phyloP scores from a whole-genome alignment of 2,329 filamentous ascomycete genomes.

The Fusarium sp. region DNA sequence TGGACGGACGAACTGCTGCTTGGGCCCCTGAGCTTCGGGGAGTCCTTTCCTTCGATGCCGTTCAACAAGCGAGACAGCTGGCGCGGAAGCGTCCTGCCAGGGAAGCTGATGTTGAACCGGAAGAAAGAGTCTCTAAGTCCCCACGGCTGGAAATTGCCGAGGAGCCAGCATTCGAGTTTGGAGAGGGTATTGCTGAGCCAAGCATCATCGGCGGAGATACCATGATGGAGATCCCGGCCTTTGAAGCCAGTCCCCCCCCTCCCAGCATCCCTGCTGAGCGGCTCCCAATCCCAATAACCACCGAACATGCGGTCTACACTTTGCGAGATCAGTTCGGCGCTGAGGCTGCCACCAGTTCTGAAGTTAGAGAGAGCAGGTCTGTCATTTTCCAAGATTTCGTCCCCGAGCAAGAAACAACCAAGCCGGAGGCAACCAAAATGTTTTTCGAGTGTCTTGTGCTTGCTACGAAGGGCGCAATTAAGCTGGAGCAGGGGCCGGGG shows the following conservation, averaged over 20 bases:
- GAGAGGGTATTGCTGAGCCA: conserved; percentile 63
- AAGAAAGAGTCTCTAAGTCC: conserved; percentile 73
- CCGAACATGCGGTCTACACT: conserved; percentile 95
- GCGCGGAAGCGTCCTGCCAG: conserved; percentile 96
- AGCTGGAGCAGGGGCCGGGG: conserved; percentile 85
- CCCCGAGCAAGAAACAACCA: conserved; percentile 82
- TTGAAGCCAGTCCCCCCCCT: conserved; percentile 83
- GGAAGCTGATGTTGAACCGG: conserved; percentile 81
- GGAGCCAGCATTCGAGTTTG: conserved; percentile 67
- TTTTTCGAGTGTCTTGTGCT: conserved; percentile 98
- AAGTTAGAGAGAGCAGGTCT: conserved; percentile 73
- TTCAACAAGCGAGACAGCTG: conserved; percentile 80
- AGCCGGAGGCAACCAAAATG: conserved; percentile 97
- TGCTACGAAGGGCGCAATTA: conserved; percentile 97
- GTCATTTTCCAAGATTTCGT: conserved; percentile 93
- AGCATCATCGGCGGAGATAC: conserved; percentile 70
- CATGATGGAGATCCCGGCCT: conserved; percentile 74
- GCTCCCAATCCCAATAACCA: conserved; percentile 90
- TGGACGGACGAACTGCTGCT: conserved; percentile 78
- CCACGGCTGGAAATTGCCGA: conserved; percentile 77
- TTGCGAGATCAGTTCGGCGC: conserved; percentile 88
- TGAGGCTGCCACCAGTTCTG: conserved; percentile 76
- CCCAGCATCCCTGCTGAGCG: conserved; percentile 84
- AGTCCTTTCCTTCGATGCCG: conserved; percentile 84
- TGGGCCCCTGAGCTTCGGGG: conserved; percentile 97